Evolutionary conservation across 1,284 basidiomycete species (phyloP).

Genomic region (Meripilus lineatus): DNA sequence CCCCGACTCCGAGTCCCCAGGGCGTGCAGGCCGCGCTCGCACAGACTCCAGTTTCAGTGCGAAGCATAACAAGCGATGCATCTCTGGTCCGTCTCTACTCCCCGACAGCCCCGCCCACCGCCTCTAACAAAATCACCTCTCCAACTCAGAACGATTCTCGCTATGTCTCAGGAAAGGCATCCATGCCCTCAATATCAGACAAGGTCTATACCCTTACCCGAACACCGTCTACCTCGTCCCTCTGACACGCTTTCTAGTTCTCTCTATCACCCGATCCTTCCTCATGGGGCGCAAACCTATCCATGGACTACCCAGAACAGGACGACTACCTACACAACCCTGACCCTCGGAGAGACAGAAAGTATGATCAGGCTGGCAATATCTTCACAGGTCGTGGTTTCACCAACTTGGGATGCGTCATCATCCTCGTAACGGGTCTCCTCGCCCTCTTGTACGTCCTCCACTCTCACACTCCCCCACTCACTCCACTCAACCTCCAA

Average conservation of each 20-base stretch:
- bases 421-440: constrained; percentile 57
- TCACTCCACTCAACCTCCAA: not conserved
- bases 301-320: constrained; percentile 49
- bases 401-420: constrained; percentile 72
- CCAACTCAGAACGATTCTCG: constrained; percentile 42
- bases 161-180: constrained; percentile 28
- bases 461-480: not conserved
- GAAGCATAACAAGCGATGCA: constrained; percentile 32
- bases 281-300: constrained; percentile 66
- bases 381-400: constrained; percentile 74
- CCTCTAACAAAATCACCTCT: constrained; percentile 4
- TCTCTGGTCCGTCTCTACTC: constrained; percentile 37
- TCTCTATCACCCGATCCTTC: constrained; percentile 70
- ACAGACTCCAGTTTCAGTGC: constrained; percentile 36
- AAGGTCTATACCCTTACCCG: constrained; percentile 25
- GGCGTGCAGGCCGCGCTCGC: constrained; percentile 44
- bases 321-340: constrained; percentile 77
- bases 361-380: constrained; percentile 54
- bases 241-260: constrained; percentile 38
- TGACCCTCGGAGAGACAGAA: constrained; percentile 68
- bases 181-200: constrained; percentile 31
- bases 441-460: constrained; percentile 68
- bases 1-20: constrained; percentile 12
- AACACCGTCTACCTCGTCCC: constrained; percentile 34
- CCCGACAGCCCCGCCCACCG: constrained; percentile 6